A percentile compares a stretch with the other conserved stretches of the same genome.
These are phyloP conservation scores for Pyrenochaeta sp. DNA, from an alignment of 2,329 filamentous ascomycete species.

Conservation along the genomic window DNA sequence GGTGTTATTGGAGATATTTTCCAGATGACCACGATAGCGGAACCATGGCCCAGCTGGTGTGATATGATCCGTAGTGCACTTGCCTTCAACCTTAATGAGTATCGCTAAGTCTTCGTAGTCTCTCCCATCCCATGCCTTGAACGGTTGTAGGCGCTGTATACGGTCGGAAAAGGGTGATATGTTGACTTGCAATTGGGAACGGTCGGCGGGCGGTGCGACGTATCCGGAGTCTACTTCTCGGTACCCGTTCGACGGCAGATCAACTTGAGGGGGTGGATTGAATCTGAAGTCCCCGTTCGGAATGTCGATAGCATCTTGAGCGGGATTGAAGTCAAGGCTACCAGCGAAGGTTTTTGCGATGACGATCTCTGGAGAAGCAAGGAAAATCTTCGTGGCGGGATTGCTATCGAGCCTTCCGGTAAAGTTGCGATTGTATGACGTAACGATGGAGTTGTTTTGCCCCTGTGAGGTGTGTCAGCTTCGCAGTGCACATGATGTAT, in stretches of 20 bases:
- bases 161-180: slow-evolving; percentile 92
- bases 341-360: slow-evolving; percentile 87
- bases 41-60: slow-evolving; percentile 97
- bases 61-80: slow-evolving; percentile 97
- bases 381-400: slow-evolving; percentile 92
- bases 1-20: slow-evolving; percentile 99
- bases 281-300: slow-evolving; percentile 96
- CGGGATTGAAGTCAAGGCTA: slow-evolving; percentile 89
- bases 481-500: too few species aligned
- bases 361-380: slow-evolving; percentile 88
- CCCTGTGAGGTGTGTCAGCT: too few species aligned
- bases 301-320: slow-evolving; percentile 90
- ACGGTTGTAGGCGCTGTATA: slow-evolving; percentile 89
- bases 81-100: slow-evolving; percentile 94
- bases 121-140: slow-evolving; percentile 90
- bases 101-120: slow-evolving; percentile 85
- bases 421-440: slow-evolving; percentile 99
- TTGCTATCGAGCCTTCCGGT: slow-evolving; percentile 97
- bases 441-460: slow-evolving; percentile 93
- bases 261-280: slow-evolving; percentile 78
- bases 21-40: slow-evolving; percentile 97
- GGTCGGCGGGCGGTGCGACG: slow-evolving; percentile 89
- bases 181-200: slow-evolving; percentile 74
- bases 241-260: slow-evolving; percentile 82
- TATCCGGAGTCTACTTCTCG: slow-evolving; percentile 93